Percentiles rank a stretch among this genome's conserved stretches.
phyloP scores from a whole-genome alignment of 2,329 filamentous ascomycete genomes.

The Lithohypha guttulata region DNA sequence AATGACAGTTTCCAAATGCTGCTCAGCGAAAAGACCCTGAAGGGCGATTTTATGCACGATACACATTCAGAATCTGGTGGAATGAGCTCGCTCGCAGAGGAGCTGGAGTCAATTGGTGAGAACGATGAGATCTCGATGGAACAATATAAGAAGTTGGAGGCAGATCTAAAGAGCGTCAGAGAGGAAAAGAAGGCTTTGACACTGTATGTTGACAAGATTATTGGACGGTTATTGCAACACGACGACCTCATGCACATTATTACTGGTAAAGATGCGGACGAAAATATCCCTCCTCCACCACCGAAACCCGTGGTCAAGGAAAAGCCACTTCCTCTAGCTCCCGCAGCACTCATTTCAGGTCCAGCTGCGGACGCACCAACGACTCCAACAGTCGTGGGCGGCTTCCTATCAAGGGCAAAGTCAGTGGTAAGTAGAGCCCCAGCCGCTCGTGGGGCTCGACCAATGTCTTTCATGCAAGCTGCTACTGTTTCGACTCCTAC shows the following conservation, averaged over 20 bases:
- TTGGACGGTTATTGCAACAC: constrained; percentile 85
- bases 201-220: constrained; percentile 98
- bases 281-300: constrained; percentile 39
- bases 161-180: constrained; percentile 66
- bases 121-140: constrained; percentile 51
- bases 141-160: constrained; percentile 58
- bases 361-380: constrained; percentile 60
- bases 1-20: constrained; percentile 97
- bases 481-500: too few relatives aligned
- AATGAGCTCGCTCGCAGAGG: constrained; percentile 64
- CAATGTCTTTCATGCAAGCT: constrained; percentile 34
- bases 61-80: constrained; percentile 39
- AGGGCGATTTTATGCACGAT: constrained; percentile 72
- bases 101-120: constrained; percentile 61
- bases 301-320: constrained; percentile 22
- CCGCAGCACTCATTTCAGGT: constrained; percentile 62
- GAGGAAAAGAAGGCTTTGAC: constrained; percentile 96
- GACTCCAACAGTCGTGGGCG: constrained; percentile 41
- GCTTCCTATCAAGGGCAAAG: constrained; percentile 50
- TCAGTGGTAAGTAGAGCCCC: constrained; percentile 41
- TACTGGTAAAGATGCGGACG: constrained; percentile 53
- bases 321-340: constrained; percentile 30
- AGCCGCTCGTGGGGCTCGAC: constrained; percentile 29
- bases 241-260: constrained; percentile 78
- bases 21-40: constrained; percentile 86